phyloP scores from a whole-genome alignment of 2,329 filamentous ascomycete species.

The Arthrobotrys sphaeroides region DNA sequence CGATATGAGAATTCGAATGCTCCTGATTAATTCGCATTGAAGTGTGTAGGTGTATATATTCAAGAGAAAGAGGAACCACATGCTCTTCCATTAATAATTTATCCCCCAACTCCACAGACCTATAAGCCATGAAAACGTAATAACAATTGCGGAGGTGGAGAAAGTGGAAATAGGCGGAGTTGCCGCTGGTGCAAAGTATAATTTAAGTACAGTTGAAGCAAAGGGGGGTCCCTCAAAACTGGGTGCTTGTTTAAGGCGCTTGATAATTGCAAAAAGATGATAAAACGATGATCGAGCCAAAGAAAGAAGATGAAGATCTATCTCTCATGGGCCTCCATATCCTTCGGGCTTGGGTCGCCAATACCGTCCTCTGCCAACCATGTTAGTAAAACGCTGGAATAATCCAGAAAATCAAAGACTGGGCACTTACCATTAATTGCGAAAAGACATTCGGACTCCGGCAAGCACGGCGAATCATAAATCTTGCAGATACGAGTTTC shows the following conservation, averaged over 20 bases:
- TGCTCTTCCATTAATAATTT: constrained; percentile 9
- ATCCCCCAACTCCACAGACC: constrained; percentile 29
- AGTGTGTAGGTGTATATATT: background rate
- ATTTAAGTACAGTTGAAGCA: constrained; percentile 32
- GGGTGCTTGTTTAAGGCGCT: background rate
- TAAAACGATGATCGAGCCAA: background rate
- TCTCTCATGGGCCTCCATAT: constrained; percentile 80
- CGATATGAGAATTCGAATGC: no score
- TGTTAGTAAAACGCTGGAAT: constrained; percentile 9
- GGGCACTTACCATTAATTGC: constrained; percentile 73
- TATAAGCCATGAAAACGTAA: constrained; percentile 6
- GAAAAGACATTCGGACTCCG: constrained; percentile 95
- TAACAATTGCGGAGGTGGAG: background rate
- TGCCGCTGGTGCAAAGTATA: background rate
- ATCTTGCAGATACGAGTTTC: constrained; percentile 99
- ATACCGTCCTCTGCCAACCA: constrained; percentile 81
- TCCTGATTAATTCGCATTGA: no score
- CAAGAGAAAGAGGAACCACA: background rate
- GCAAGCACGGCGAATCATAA: constrained; percentile 96
- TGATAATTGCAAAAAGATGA: background rate
- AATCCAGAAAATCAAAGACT: background rate
- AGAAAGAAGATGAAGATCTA: no score
- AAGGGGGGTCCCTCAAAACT: background rate
- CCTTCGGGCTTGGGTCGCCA: constrained; percentile 93
- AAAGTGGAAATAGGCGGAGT: background rate